Evolutionary conservation across 1,284 basidiomycete species (phyloP).

Genomic region (Paramarasmius palmivorus): DNA sequence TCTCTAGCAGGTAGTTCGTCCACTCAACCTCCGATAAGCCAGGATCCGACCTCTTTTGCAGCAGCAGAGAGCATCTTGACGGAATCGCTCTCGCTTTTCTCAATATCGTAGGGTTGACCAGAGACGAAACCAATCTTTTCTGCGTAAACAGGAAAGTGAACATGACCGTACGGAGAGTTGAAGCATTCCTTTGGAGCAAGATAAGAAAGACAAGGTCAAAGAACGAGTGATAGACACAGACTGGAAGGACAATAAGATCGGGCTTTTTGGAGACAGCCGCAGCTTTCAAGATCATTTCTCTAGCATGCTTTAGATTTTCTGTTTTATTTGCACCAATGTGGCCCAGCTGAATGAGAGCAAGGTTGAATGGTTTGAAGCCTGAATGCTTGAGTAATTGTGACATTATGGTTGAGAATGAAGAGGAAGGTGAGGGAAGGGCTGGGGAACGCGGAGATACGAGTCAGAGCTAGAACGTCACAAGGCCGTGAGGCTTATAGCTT

Average conservation of each 20-base stretch:
- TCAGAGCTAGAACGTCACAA: no score
- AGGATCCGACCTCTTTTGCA: slow-evolving; percentile 81
- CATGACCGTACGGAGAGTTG: slow-evolving; percentile 94
- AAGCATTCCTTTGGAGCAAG: slow-evolving; percentile 80
- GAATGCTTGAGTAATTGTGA: slow-evolving; percentile 9
- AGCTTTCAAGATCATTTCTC: slow-evolving; percentile 76
- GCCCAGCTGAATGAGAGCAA: slow-evolving; percentile 88
- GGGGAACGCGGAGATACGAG: no score
- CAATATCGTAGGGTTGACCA: slow-evolving; percentile 58
- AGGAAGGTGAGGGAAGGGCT: no score
- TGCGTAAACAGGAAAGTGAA: slow-evolving; percentile 82
- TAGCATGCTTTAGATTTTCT: slow-evolving; percentile 78
- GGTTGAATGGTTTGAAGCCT: slow-evolving; percentile 68
- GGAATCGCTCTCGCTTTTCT: slow-evolving; percentile 70
- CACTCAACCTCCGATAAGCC: slow-evolving; percentile 87
- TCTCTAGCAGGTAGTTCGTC: neutral
- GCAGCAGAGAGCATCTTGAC: slow-evolving; percentile 81
- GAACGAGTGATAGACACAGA: slow-evolving; percentile 34
- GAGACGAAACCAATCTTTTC: slow-evolving; percentile 72
- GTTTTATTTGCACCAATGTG: slow-evolving; percentile 68
- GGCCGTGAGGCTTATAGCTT: no score
- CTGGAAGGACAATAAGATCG: slow-evolving; percentile 87
- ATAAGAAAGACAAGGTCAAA: neutral
- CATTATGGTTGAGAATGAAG: slow-evolving; percentile 6
- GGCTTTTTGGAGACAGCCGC: slow-evolving; percentile 59